Conservation (phyloP, 805 yeast species). For the Scheffersomyces spartinae region DNA sequence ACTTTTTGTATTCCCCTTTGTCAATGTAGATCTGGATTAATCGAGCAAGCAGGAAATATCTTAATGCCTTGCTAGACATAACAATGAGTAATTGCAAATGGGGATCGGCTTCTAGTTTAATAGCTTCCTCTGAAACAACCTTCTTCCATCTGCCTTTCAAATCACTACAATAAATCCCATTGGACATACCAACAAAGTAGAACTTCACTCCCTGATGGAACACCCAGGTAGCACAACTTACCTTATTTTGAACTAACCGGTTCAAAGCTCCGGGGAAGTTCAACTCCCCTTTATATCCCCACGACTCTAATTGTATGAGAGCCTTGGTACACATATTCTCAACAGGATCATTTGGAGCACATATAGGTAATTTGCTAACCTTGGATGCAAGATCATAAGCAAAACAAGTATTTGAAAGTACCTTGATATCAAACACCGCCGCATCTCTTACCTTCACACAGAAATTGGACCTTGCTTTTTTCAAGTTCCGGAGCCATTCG, state of each 20-base stretch:
- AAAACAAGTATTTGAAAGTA: constrained; percentile 48
- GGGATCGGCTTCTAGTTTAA: constrained; percentile 52
- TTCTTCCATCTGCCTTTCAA: constrained; percentile 43
- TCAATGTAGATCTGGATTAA: constrained; percentile 48
- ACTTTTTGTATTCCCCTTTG: constrained; percentile 25
- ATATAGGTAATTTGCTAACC: constrained; percentile 40
- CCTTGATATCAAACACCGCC: constrained; percentile 44
- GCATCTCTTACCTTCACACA: constrained; percentile 18
- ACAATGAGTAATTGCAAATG: constrained; percentile 45
- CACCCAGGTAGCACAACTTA: too few relatives aligned
- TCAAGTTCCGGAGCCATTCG: constrained; percentile 45
- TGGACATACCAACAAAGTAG: constrained; percentile 45
- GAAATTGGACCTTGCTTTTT: constrained; percentile 32
- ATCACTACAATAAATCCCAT: constrained; percentile 52
- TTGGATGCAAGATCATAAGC: constrained; percentile 48
- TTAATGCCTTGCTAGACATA: constrained; percentile 45
- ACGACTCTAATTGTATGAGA: constrained; percentile 1
- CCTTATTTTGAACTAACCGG: too few relatives aligned
- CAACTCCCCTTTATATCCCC: too few relatives aligned
- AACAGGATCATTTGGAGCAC: constrained; percentile 41
- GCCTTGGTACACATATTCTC: constrained; percentile 23
- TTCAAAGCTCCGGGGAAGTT: too few relatives aligned
- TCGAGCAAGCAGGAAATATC: constrained; percentile 53
- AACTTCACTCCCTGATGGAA: constrained; percentile 34
- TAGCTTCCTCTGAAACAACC: constrained; percentile 39